Conservation (phyloP, 2,329 filamentous ascomycete species). For the Scopulariopsis brevicaulis region DNA sequence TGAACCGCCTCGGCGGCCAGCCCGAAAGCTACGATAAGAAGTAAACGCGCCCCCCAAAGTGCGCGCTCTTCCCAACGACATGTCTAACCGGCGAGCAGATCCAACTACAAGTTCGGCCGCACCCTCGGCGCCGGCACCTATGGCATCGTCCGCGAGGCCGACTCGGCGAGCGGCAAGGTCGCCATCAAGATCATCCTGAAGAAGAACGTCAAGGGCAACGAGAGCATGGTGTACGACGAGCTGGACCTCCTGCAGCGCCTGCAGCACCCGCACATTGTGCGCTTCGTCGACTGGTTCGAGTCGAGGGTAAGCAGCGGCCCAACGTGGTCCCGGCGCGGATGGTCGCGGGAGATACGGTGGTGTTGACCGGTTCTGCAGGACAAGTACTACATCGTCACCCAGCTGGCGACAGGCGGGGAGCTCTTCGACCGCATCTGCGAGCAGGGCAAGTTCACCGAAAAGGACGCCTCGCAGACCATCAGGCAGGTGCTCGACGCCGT, state of each 20-base stretch:
- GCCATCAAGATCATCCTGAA: constrained; percentile 99
- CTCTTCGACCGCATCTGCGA: constrained; percentile 97
- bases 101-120: constrained; percentile 83
- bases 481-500: constrained; percentile 86
- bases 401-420: constrained; percentile 91
- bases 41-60: constrained; percentile 30
- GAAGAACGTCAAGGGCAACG: constrained; percentile 97
- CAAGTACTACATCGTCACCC: constrained; percentile 99
- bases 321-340: background rate
- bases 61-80: background rate
- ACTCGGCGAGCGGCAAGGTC: constrained; percentile 72
- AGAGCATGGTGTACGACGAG: constrained; percentile 98
- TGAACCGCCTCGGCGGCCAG: constrained; percentile 93
- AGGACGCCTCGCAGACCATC: constrained; percentile 93
- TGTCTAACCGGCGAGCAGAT: constrained; percentile 35
- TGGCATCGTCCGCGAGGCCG: constrained; percentile 93
- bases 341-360: background rate
- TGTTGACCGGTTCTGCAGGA: constrained; percentile 43
- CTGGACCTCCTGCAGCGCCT: constrained; percentile 85
- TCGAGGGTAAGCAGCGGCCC: constrained; percentile 58
- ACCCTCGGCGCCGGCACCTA: constrained; percentile 96
- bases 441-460: constrained; percentile 95
- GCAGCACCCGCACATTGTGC: constrained; percentile 90
- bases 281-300: constrained; percentile 98
- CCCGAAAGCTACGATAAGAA: constrained; percentile 99